Conservation (phyloP, 2,329 filamentous ascomycete species). For the Herpotrichia juniperi region DNA sequence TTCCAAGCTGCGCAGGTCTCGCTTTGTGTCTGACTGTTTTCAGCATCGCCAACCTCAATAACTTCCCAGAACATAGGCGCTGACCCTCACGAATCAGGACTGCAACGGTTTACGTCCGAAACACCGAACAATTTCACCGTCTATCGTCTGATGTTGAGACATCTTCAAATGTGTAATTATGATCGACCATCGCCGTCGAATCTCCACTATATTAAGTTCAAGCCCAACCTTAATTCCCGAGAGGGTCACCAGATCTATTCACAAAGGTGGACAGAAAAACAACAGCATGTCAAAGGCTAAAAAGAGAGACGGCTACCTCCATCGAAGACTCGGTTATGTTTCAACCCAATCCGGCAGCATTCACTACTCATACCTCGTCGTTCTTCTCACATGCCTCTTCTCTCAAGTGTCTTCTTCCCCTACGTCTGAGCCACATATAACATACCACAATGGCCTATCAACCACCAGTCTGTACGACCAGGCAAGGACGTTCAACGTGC, state of each 20-base stretch:
- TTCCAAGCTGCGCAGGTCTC: slow-evolving; percentile 10
- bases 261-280: neutral
- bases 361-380: neutral
- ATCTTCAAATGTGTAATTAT: slow-evolving; percentile 1
- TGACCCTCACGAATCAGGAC: slow-evolving; percentile 6
- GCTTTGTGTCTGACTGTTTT: slow-evolving; percentile 30
- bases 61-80: slow-evolving; percentile 1
- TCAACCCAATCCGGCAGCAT: neutral
- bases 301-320: neutral
- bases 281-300: slow-evolving; percentile 4
- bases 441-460: slow-evolving; percentile 4
- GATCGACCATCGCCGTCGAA: neutral
- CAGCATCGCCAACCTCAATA: slow-evolving; percentile 13
- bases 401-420: slow-evolving; percentile 8
- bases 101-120: slow-evolving; percentile 10
- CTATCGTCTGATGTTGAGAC: slow-evolving; percentile 13
- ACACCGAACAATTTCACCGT: slow-evolving; percentile 5
- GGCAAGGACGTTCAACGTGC: slow-evolving; percentile 34
- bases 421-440: slow-evolving; percentile 9
- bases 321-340: neutral
- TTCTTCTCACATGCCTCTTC: neutral
- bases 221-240: neutral
- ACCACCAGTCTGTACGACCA: slow-evolving; percentile 17
- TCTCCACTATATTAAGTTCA: neutral
- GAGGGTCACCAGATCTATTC: neutral